Percentiles rank a stretch among this genome's conserved stretches.
These are phyloP conservation scores for Zymoseptoria brevis DNA, from an alignment of 2,329 filamentous ascomycete species.

Conservation along the genomic window DNA sequence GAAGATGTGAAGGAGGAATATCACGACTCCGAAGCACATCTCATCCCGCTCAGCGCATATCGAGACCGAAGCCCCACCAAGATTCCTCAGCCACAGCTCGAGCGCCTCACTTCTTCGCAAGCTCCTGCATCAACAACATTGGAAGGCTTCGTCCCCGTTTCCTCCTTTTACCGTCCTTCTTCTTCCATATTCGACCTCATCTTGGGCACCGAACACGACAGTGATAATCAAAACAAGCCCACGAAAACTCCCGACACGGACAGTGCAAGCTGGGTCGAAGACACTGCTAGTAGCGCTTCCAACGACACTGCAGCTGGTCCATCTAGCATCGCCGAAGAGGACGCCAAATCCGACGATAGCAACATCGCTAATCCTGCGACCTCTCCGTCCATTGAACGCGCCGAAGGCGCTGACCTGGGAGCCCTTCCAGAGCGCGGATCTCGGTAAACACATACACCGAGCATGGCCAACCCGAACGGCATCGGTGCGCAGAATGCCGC, in stretches of 20 bases:
- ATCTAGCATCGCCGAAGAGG: not conserved
- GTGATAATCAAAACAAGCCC: not conserved
- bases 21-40: not conserved
- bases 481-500: conserved; percentile 20
- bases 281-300: not conserved
- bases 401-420: not conserved
- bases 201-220: not conserved
- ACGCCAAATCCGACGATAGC: not conserved
- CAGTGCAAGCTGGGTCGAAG: not conserved
- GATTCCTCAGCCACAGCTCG: not conserved
- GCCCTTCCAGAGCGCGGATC: not conserved
- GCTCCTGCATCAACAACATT: not conserved
- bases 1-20: not conserved
- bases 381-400: not conserved
- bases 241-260: not conserved
- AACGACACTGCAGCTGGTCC: not conserved
- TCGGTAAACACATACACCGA: conserved; percentile 3
- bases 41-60: not conserved
- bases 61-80: not conserved
- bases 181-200: not conserved
- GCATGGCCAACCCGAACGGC: conserved; percentile 23
- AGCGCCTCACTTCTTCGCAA: not conserved
- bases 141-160: not conserved
- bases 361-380: not conserved
- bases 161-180: not conserved